Percentiles rank a stretch among this genome's conserved stretches.
Conservation (phyloP, 73 alveolate genomes). For the Paramecium pentaurelia region DNA sequence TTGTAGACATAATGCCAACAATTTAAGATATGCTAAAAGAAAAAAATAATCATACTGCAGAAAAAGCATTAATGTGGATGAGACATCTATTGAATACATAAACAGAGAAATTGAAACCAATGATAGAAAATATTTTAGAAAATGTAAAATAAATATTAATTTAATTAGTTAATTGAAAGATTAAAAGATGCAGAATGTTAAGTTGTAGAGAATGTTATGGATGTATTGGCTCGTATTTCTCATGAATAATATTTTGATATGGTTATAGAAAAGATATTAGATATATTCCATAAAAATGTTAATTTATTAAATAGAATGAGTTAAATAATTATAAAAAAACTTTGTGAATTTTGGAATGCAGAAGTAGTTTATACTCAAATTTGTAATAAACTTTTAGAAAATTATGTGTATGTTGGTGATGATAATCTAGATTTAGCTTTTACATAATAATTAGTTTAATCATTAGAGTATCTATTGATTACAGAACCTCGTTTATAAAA, state of each 20-base stretch:
- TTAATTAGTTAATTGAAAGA: constrained; percentile 25
- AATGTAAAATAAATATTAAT: background rate
- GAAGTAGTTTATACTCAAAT: background rate
- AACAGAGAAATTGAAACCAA: constrained; percentile 26
- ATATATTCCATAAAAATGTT: background rate
- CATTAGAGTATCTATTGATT: background rate
- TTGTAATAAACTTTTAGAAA: background rate
- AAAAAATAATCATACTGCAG: constrained; percentile 1
- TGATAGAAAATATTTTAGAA: constrained; percentile 39
- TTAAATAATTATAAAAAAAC: constrained; percentile 15
- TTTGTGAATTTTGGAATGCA: constrained; percentile 12
- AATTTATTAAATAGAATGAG: background rate
- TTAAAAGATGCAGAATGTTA: constrained; percentile 22
- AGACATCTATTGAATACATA: background rate
- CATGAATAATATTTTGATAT: constrained; percentile 41
- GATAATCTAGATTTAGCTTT: constrained; percentile 1
- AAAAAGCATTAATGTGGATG: constrained; percentile 43
- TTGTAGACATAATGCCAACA: constrained; percentile 42
- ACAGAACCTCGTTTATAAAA: background rate
- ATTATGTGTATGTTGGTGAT: background rate
- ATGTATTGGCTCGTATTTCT: constrained; percentile 4
- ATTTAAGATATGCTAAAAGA: constrained; percentile 38
- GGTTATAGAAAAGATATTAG: constrained; percentile 5
- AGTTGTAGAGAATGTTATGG: constrained; percentile 44
- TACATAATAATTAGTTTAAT: background rate